These are phyloP conservation scores for Sporothrix globosa DNA, from an alignment of 2,329 filamentous ascomycete species.

Conservation along the genomic window DNA sequence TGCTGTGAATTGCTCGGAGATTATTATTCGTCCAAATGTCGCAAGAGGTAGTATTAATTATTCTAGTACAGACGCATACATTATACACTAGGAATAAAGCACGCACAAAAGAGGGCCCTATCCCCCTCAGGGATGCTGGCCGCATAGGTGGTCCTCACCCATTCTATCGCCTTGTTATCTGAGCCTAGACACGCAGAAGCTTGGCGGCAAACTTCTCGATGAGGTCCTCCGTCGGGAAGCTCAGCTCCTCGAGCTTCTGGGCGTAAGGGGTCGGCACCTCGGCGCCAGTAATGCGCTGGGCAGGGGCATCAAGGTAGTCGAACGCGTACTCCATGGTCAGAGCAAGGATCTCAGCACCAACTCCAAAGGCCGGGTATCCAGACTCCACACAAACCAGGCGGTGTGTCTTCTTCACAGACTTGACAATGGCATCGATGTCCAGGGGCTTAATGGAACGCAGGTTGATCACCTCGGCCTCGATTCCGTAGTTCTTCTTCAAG, in stretches of 20 bases:
- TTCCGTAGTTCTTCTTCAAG: conserved; percentile 94
- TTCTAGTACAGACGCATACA: conserved; percentile 26
- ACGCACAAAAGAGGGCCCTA: not conserved
- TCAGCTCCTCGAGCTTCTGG: conserved; percentile 88
- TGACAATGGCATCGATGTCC: conserved; percentile 91
- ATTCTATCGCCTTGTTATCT: not conserved
- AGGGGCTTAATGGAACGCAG: conserved; percentile 96
- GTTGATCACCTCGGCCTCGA: conserved; percentile 97
- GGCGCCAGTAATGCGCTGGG: conserved; percentile 90
- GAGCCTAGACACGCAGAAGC: conserved; percentile 67
- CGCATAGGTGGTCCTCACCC: not conserved
- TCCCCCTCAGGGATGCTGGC: not conserved
- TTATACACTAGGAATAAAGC: conserved; percentile 6
- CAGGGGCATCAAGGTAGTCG: conserved; percentile 94
- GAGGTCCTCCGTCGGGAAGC: conserved; percentile 86
- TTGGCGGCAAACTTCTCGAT: conserved; percentile 90
- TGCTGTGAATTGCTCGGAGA: not conserved
- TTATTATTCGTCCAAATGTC: not conserved
- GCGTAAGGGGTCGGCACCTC: conserved; percentile 98
- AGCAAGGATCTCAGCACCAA: conserved; percentile 89
- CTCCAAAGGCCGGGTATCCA: conserved; percentile 93
- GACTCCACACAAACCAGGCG: conserved; percentile 91
- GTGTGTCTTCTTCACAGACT: conserved; percentile 98
- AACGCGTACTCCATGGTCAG: conserved; percentile 97
- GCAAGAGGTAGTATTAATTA: conserved; percentile 28